These are phyloP conservation scores for Arthrobotrys sphaeroides DNA, from an alignment of 2,329 filamentous ascomycete genomes.

Conservation along the genomic window DNA sequence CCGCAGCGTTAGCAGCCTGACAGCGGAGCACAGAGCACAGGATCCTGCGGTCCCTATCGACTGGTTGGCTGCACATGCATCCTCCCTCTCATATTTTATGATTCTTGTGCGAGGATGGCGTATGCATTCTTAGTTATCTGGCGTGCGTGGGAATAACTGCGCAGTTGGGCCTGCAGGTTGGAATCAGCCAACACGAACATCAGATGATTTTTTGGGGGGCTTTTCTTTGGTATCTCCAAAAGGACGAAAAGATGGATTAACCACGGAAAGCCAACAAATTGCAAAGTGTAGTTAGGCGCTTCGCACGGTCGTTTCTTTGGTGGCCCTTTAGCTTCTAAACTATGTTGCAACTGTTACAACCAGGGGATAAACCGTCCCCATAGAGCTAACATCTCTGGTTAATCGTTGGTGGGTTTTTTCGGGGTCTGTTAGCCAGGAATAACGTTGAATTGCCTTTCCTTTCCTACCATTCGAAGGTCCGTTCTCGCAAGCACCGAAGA, in stretches of 20 bases:
- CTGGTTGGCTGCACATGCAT: slow-evolving; percentile 20
- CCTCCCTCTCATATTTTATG: slow-evolving; percentile 10
- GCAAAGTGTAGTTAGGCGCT: too few species aligned
- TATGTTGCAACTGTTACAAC: slow-evolving; percentile 35
- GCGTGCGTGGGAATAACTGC: slow-evolving; percentile 17
- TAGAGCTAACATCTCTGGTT: slow-evolving; percentile 39
- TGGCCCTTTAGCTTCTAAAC: slow-evolving; percentile 1
- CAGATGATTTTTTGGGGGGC: slow-evolving; percentile 52
- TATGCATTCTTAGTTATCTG: slow-evolving; percentile 26
- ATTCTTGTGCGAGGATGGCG: slow-evolving; percentile 32
- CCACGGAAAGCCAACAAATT: slow-evolving; percentile 18
- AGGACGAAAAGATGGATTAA: slow-evolving; percentile 3
- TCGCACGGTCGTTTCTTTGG: slow-evolving; percentile 17
- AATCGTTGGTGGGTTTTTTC: slow-evolving; percentile 9
- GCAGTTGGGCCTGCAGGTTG: slow-evolving; percentile 15
- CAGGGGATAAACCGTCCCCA: slow-evolving; percentile 30
- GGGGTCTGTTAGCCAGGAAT: slow-evolving; percentile 5
- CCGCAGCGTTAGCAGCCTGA: slow-evolving; percentile 19
- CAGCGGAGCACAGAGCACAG: slow-evolving; percentile 30
- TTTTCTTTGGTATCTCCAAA: background rate
- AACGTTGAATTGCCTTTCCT: slow-evolving; percentile 20
- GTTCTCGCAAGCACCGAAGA: slow-evolving; percentile 4
- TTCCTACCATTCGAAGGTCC: slow-evolving; percentile 12
- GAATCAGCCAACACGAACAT: slow-evolving; percentile 49
- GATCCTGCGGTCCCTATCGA: slow-evolving; percentile 32